A percentile compares a stretch with the other conserved stretches of the same genome.
phyloP scores from a whole-genome alignment of 1,139 yeast species.

The Geotrichum fermentans region DNA sequence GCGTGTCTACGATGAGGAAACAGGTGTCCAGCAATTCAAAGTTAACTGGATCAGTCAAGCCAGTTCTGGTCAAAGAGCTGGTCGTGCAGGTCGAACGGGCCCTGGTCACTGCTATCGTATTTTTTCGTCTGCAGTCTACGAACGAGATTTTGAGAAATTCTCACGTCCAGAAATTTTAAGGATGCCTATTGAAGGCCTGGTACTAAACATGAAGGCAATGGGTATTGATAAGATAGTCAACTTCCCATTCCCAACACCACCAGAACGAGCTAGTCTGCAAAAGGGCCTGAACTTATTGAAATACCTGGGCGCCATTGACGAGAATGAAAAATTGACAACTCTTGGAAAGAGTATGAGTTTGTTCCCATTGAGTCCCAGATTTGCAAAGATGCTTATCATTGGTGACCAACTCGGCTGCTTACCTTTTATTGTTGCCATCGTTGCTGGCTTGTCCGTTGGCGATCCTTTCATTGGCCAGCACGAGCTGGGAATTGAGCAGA shows the following conservation, averaged over 20 bases:
- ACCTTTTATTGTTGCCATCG: slow-evolving; percentile 83
- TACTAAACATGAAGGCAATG: slow-evolving; percentile 92
- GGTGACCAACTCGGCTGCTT: slow-evolving; percentile 85
- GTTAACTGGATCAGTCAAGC: slow-evolving; percentile 94
- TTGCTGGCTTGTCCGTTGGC: slow-evolving; percentile 89
- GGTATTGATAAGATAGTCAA: slow-evolving; percentile 86
- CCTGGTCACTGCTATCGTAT: slow-evolving; percentile 96
- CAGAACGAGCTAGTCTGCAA: slow-evolving; percentile 55
- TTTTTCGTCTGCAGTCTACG: slow-evolving; percentile 92
- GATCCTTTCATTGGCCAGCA: slow-evolving; percentile 78
- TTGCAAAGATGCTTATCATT: slow-evolving; percentile 79
- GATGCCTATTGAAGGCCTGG: slow-evolving; percentile 95
- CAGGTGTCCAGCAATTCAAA: slow-evolving; percentile 90
- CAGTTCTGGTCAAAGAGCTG: slow-evolving; percentile 90
- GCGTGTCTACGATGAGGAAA: slow-evolving; percentile 71
- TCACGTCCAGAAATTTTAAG: slow-evolving; percentile 84
- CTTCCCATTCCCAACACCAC: slow-evolving; percentile 97
- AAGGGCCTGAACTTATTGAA: slow-evolving; percentile 66
- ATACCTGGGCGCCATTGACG: slow-evolving; percentile 74
- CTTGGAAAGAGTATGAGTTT: slow-evolving; percentile 81
- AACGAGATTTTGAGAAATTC: slow-evolving; percentile 76
- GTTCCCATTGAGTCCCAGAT: slow-evolving; percentile 92
- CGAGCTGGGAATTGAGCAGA: slow-evolving; percentile 54
- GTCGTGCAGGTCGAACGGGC: slow-evolving; percentile 99
- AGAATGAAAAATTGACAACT: slow-evolving; percentile 53